Evolutionary conservation across 768 basidiomycete species (phyloP), one percentile per base, ranked within the genome.

Genomic region (Sarcomyxa edulis): DNA sequence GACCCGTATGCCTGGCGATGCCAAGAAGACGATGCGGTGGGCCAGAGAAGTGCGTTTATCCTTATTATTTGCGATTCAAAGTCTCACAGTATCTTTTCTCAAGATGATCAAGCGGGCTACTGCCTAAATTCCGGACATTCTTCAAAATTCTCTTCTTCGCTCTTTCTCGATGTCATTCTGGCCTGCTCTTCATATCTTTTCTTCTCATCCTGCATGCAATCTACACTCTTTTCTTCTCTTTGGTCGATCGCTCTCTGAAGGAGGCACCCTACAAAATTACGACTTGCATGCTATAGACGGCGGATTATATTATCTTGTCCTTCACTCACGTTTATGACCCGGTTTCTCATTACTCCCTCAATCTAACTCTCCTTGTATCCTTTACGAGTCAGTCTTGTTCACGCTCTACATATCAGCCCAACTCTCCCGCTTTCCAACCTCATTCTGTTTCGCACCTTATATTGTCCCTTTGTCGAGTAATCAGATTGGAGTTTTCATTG

Each of bases 21-120:
- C 84, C 25, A 92, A 84, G 76, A 86, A 81, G 71, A 90, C 87
- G 3, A 69, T 91, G 65, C 84, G 88, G 45, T 96, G 93, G 91
- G 91, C 93, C 14, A 78, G 87, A 37, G 92, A 96, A 77, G 92
- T 93, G 48, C 37, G 77, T 58, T 22, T 4, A 6, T 7, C 22
- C 32, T 45, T 12, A 24, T 16, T 18, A 20, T 19, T 28, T 33
- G 31, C 35, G 33, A 11, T 21, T 29, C 15, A 35, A 9, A 11
- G 41, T 11, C 28, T 50, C 30, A 35, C 33, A 24, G 20, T 42
- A 37, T 44, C 18, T 23, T 36, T 21, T 26, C 15, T 43, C 15
- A 37, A 90, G 87, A 82, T 84, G 80, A 75, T 88, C 50, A 90
- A 84, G 64, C 68, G 68, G 18, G 87, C 87, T 28, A 88, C 86